Evolutionary conservation across 805 yeast species (phyloP).

Genomic region (Brettanomyces sp.): DNA sequence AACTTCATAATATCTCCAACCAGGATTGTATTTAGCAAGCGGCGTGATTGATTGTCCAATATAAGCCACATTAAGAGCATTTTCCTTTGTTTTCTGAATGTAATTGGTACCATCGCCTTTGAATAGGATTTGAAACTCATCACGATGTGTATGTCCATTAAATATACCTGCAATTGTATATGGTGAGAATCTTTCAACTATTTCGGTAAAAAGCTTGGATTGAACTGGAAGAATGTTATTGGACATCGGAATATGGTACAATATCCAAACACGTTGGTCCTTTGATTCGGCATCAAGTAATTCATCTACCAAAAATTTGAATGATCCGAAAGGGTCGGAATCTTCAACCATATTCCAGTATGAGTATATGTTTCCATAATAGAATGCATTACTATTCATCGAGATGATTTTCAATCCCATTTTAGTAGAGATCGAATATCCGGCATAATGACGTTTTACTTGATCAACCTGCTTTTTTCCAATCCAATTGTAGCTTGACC

Average conservation of each 20-base stretch:
- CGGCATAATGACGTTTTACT: slow-evolving; percentile 46
- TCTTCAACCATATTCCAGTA: slow-evolving; percentile 37
- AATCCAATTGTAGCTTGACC: slow-evolving; percentile 40
- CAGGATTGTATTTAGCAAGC: slow-evolving; percentile 49
- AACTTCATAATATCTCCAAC: slow-evolving; percentile 65
- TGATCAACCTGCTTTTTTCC: slow-evolving; percentile 24
- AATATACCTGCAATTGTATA: slow-evolving; percentile 59
- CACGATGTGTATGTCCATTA: slow-evolving; percentile 65
- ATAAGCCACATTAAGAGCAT: slow-evolving; percentile 51
- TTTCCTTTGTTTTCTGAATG: slow-evolving; percentile 27
- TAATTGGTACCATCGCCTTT: slow-evolving; percentile 30
- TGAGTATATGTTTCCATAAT: slow-evolving; percentile 52
- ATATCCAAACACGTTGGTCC: slow-evolving; percentile 63
- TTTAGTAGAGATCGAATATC: slow-evolving; percentile 46
- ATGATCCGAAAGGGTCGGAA: slow-evolving; percentile 55
- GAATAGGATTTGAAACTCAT: slow-evolving; percentile 55
- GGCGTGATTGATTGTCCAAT: slow-evolving; percentile 62
- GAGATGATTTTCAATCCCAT: slow-evolving; percentile 53
- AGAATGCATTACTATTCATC: slow-evolving; percentile 60
- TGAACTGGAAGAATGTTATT: slow-evolving; percentile 55
- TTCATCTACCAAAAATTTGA: slow-evolving; percentile 53
- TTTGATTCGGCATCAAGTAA: slow-evolving; percentile 47
- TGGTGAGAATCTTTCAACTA: slow-evolving; percentile 60
- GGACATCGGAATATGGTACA: slow-evolving; percentile 59
- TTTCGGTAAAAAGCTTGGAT: slow-evolving; percentile 43